A percentile compares a stretch with the other conserved stretches of the same genome.
Conservation (phyloP, 176 grass and related monocot genomes). For the Ensete ventricosum region DNA sequence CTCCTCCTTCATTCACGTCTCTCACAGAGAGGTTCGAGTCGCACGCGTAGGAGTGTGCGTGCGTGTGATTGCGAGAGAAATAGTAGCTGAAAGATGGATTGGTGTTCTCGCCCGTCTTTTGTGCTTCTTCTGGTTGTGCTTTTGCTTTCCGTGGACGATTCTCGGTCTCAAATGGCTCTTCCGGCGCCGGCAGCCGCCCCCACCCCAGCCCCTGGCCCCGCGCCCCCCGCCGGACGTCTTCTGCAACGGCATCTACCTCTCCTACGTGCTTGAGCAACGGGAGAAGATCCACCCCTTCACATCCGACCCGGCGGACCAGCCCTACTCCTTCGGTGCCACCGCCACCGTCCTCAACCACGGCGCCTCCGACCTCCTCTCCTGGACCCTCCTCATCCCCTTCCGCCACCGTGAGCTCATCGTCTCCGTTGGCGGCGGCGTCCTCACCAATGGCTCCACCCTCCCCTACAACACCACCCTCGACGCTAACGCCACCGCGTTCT, state of each 20-base stretch:
- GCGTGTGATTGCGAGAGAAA: background rate
- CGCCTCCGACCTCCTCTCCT: conserved; percentile 55
- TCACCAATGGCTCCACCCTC: conserved; percentile 49
- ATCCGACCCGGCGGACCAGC: conserved; percentile 40
- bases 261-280: conserved; percentile 28
- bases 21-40: too few relatives aligned
- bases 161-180: background rate
- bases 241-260: conserved; percentile 71
- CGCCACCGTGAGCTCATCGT: conserved; percentile 67
- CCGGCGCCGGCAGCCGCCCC: background rate
- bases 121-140: background rate
- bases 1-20: background rate
- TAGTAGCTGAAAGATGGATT: background rate
- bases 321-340: conserved; percentile 59
- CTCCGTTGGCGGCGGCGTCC: conserved; percentile 42
- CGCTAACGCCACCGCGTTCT: conserved; percentile 74
- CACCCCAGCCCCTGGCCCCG: conserved; percentile 13
- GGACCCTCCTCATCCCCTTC: conserved; percentile 54
- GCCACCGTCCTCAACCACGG: conserved; percentile 57
- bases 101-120: background rate
- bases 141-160: background rate
- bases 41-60: too few relatives aligned
- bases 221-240: conserved; percentile 48
- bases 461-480: conserved; percentile 67
- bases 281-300: conserved; percentile 62